Conservation (phyloP, 2,329 filamentous ascomycete species). For the Sporothrix inflata region DNA sequence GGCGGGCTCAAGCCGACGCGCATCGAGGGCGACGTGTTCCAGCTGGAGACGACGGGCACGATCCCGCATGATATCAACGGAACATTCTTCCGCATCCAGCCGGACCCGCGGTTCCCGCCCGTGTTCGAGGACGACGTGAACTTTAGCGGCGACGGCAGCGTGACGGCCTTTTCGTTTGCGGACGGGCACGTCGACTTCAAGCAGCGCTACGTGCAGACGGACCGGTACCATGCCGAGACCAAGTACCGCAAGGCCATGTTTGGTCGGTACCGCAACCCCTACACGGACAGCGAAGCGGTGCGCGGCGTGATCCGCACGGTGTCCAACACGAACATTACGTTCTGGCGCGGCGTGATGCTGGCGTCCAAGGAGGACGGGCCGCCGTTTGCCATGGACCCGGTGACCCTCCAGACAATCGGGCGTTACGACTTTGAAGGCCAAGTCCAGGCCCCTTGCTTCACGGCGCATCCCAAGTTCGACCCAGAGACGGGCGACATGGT, state of each 20-base stretch:
- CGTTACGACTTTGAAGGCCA: slow-evolving; percentile 58
- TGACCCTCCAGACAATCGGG: slow-evolving; percentile 53
- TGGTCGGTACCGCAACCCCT: slow-evolving; percentile 61
- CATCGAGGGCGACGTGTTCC: slow-evolving; percentile 35
- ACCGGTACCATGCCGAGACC: slow-evolving; percentile 40
- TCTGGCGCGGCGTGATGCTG: slow-evolving; percentile 59
- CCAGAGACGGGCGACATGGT: slow-evolving; percentile 56
- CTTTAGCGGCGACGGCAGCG: slow-evolving; percentile 44
- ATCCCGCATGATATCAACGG: slow-evolving; percentile 51
- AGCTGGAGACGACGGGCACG: slow-evolving; percentile 36
- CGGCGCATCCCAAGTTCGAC: slow-evolving; percentile 58
- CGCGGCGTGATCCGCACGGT: slow-evolving; percentile 59
- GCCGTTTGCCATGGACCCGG: slow-evolving; percentile 55
- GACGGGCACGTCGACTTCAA: slow-evolving; percentile 48
- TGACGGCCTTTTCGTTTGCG: slow-evolving; percentile 47
- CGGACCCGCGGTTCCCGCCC: slow-evolving; percentile 58
- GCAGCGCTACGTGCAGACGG: slow-evolving; percentile 49
- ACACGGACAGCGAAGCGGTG: slow-evolving; percentile 59
- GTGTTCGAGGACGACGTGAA: slow-evolving; percentile 56
- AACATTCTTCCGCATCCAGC: slow-evolving; percentile 55
- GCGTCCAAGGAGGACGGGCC: slow-evolving; percentile 60
- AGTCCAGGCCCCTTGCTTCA: slow-evolving; percentile 51
- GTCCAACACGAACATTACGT: slow-evolving; percentile 63
- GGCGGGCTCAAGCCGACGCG: slow-evolving; percentile 34
- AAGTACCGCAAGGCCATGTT: slow-evolving; percentile 48